phyloP scores from a whole-genome alignment of 768 basidiomycete species.

The Termitomyces heimii region DNA sequence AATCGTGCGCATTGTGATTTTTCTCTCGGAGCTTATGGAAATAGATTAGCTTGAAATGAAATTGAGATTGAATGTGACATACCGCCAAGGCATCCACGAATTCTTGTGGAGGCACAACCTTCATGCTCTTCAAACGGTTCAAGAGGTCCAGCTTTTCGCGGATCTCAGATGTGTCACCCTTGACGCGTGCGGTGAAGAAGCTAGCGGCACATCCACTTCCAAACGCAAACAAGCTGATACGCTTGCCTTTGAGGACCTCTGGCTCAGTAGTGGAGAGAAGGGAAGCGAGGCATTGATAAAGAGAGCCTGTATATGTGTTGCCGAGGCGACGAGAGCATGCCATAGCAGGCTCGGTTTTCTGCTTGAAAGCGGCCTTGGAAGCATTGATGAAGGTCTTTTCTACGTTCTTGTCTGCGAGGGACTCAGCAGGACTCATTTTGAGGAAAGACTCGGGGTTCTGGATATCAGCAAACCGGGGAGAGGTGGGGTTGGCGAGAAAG shows the following conservation, averaged over 20 bases:
- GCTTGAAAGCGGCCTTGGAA: conserved; percentile 68
- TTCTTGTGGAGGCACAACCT: conserved; percentile 87
- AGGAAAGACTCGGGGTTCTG: conserved; percentile 69
- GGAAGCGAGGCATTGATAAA: conserved; percentile 92
- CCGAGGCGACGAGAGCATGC: conserved; percentile 86
- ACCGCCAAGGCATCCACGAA: conserved; percentile 82
- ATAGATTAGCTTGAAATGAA: conserved; percentile 3
- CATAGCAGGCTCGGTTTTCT: conserved; percentile 77
- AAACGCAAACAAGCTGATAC: conserved; percentile 93
- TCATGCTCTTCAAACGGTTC: conserved; percentile 74
- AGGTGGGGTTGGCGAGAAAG: conserved; percentile 74
- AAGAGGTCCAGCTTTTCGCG: conserved; percentile 76
- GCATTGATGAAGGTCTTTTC: conserved; percentile 91
- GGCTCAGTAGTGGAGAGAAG: conserved; percentile 73
- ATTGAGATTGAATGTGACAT: conserved; percentile 19
- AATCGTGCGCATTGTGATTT: conserved; percentile 88
- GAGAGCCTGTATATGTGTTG: conserved; percentile 97
- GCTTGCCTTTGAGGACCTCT: conserved; percentile 68
- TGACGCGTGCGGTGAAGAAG: conserved; percentile 85
- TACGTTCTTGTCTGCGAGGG: conserved; percentile 89
- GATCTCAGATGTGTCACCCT: conserved; percentile 84
- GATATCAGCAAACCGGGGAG: conserved; percentile 63
- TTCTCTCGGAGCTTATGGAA: conserved; percentile 81
- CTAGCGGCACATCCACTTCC: conserved; percentile 93
- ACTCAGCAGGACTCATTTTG: conserved; percentile 57